Evolutionary conservation across 495 filamentous ascomycete species (phyloP), one percentile per base, ranked within the genome.

Genomic region (Hapsidospora chrysogenum): DNA sequence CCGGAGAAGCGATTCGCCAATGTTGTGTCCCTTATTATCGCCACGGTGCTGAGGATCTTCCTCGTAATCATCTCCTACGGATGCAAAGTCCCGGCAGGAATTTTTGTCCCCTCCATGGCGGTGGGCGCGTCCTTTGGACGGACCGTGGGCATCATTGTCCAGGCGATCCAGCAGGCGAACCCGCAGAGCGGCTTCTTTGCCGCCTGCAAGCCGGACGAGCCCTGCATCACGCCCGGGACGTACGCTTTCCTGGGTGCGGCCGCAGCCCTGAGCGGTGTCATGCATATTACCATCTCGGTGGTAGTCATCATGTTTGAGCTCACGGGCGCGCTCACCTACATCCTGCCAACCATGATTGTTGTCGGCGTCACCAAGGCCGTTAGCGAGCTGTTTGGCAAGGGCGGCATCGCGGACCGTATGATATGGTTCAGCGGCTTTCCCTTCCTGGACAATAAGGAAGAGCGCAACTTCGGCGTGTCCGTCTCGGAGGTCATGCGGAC

Each of bases 351-450:
- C 9, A 93, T 95, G 89, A 96, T 97, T 43, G 89, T 97, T 8
- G 89, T 96, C 15, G 89, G 89, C 17, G 78, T 96, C 29, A 95
- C 92, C 37, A 97, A 97, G 63, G 83, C 85, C 8, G 80, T 97
- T 41, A 73, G 82, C 32, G 83, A 92, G 38, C 69, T 85, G 13
- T 92, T 92, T 49, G 82, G 85, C 17, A 93, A 92, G 47, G 89
- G 92, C 3, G 89, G 89, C 20, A 96, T 97, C 37, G 89, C 89
- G 9, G 89, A 97, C 54, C 78, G 89, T 41, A 92, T 94, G 83
- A 97, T 97, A 41, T 96, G 85, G 86, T 93, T 95, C 64, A 97
- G 82, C 48, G 89, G 89, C 13, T 95, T 96, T 49, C 89, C 89
- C 0, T 96, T 92, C 63, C 68, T 97, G 3, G 89, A 97, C 57